Evolutionary conservation across 2,329 filamentous ascomycete genomes (phyloP), one percentile per base, ranked within the genome.

Genomic region (Huntiella savannae): DNA sequence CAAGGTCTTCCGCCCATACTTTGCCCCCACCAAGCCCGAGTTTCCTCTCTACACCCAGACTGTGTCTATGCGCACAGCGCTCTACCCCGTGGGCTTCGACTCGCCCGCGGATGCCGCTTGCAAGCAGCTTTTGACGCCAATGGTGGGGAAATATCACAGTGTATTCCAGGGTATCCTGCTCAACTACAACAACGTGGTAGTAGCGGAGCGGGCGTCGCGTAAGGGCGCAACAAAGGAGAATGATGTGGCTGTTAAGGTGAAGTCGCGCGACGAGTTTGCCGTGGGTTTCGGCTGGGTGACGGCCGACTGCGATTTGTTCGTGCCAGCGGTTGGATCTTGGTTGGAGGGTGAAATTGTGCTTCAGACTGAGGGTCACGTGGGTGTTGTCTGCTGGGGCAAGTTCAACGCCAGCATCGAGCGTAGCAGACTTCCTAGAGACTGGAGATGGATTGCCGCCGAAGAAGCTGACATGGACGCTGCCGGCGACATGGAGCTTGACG

Each of bases 331-430:
- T 40, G 82, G 83, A 33, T 75, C 77, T 6, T 76, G 72, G 61
- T 71, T 96, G 57, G 79, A 87, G 53, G 91, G 85, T 8, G 78
- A 71, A 53, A 73, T 95, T 47, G 91, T 88, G 55, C 68, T 95
- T 28, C 84, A 93, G 58, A 88, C 81, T 41, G 83, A 91, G 54
- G 85, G 84, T 5, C 85, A 95, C 57, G 70, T 98, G 5, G 87
- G 88, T 15, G 73, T 95, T 2, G 76, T 92, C 8, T 91, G 85
- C 59, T 87, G 85, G 63, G 88, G 88, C 60, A 75, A 85, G 53
- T 96, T 96, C 69, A 93, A 91, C 54, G 83, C 88, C 1, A 84
- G 80, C 38, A 82, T 98, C 50, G 81, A 88, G 55, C 70, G 79
- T 16, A 74, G 73, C 50, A 70, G 83, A 33, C 66, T 98, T 12